Conservation (phyloP, 1,139 yeast species). For the Hansenula sp. region DNA sequence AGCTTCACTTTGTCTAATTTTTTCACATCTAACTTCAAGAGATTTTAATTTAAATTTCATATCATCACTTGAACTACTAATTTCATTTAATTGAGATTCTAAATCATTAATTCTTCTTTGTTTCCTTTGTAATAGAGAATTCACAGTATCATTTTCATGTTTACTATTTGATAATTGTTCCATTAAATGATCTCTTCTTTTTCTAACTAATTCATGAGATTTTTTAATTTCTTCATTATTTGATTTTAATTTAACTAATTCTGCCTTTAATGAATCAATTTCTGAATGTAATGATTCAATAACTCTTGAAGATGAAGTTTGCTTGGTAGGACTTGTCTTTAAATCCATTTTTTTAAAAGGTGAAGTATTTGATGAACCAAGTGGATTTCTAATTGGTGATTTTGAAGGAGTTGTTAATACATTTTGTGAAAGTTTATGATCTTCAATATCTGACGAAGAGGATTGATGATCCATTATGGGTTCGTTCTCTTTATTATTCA, state of each 20-base stretch:
- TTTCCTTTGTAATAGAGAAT: conserved; percentile 57
- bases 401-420: background rate
- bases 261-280: conserved; percentile 50
- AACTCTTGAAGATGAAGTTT: conserved; percentile 38
- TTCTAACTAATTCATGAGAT: conserved; percentile 41
- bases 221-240: conserved; percentile 44
- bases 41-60: conserved; percentile 43
- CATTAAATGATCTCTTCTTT: conserved; percentile 53
- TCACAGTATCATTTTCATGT: conserved; percentile 67
- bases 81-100: conserved; percentile 49
- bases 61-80: conserved; percentile 40
- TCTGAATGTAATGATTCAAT: conserved; percentile 55
- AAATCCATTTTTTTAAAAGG: background rate
- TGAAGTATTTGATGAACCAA: background rate
- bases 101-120: conserved; percentile 60
- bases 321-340: conserved; percentile 3
- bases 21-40: conserved; percentile 44
- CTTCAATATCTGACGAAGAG: background rate
- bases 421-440: conserved; percentile 1
- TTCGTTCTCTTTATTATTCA: conserved; percentile 1
- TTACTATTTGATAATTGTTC: conserved; percentile 68
- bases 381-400: background rate
- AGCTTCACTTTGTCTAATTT: conserved; percentile 43
- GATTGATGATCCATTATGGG: background rate
- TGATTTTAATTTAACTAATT: conserved; percentile 47